phyloP scores from a whole-genome alignment of 257 asterid species.

The Solanum corneliomulleri region DNA sequence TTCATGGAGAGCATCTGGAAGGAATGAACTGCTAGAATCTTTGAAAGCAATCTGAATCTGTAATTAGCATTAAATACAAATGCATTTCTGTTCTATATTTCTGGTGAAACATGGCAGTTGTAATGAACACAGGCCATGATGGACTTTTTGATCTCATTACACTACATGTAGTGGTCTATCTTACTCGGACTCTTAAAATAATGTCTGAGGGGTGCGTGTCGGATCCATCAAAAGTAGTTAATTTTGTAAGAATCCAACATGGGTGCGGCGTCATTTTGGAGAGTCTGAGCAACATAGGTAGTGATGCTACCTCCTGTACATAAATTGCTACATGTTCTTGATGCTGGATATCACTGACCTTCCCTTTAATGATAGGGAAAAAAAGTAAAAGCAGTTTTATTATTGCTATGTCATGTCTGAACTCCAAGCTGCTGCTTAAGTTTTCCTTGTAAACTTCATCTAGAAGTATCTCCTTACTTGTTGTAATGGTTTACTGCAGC shows the following conservation, averaged over 20 bases:
- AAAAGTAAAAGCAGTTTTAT: neutral
- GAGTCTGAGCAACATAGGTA: neutral
- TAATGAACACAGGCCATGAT: neutral
- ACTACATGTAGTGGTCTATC: neutral
- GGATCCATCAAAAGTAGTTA: neutral
- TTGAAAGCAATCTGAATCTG: neutral
- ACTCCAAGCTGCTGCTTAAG: neutral
- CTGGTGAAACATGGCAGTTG: neutral
- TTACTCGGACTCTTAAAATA: neutral
- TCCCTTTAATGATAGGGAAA: neutral
- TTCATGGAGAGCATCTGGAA: neutral
- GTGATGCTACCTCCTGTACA: neutral
- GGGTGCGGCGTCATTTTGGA: neutral
- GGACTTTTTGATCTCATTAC: neutral
- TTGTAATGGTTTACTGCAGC: slow-evolving; percentile 37
- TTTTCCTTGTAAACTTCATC: neutral
- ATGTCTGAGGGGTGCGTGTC: neutral
- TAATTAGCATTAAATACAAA: neutral
- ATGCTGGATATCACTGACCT: neutral
- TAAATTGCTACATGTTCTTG: neutral
- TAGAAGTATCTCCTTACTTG: neutral
- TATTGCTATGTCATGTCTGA: neutral
- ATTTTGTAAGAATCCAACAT: neutral
- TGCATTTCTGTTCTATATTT: neutral
- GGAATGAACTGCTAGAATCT: neutral